Conservation (phyloP, 2,329 filamentous ascomycete species). For the Pseudopyricularia cyperi region DNA sequence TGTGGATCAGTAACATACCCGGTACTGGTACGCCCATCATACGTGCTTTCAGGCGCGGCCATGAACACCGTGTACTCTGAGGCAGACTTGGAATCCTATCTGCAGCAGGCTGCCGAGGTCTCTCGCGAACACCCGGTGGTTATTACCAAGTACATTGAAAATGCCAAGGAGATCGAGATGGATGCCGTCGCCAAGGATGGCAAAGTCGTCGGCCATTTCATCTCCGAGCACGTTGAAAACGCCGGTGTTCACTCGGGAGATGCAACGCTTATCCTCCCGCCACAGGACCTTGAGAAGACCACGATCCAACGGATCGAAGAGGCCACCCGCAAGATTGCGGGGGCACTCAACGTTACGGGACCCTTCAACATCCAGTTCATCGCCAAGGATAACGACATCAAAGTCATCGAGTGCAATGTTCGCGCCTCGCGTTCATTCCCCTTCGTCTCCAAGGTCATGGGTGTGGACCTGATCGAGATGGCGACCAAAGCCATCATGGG, state of each 20-base stretch:
- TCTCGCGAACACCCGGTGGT: conserved; percentile 94
- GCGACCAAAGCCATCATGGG: conserved; percentile 94
- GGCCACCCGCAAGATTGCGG: conserved; percentile 88
- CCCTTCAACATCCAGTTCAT: conserved; percentile 99
- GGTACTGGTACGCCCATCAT: conserved; percentile 88
- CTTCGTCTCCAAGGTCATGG: conserved; percentile 98
- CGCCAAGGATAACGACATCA: conserved; percentile 98
- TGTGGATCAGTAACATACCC: conserved; percentile 84
- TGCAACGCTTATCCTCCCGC: conserved; percentile 86
- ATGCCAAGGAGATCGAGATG: conserved; percentile 99
- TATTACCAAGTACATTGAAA: conserved; percentile 99
- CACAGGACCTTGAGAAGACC: conserved; percentile 80
- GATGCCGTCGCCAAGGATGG: conserved; percentile 90
- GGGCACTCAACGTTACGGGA: conserved; percentile 87
- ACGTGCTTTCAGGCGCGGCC: conserved; percentile 89
- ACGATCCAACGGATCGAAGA: conserved; percentile 88
- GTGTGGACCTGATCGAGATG: conserved; percentile 95
- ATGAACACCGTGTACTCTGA: conserved; percentile 99
- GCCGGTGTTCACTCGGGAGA: conserved; percentile 98
- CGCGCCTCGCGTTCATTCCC: conserved; percentile 93
- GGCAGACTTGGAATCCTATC: conserved; percentile 77
- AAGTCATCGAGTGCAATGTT: conserved; percentile 98
- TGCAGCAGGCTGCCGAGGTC: conserved; percentile 84
- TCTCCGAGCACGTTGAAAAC: conserved; percentile 98
- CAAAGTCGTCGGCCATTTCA: conserved; percentile 84